Conservation (phyloP, 164 flowering plant species). For the Vitis cinerea region DNA sequence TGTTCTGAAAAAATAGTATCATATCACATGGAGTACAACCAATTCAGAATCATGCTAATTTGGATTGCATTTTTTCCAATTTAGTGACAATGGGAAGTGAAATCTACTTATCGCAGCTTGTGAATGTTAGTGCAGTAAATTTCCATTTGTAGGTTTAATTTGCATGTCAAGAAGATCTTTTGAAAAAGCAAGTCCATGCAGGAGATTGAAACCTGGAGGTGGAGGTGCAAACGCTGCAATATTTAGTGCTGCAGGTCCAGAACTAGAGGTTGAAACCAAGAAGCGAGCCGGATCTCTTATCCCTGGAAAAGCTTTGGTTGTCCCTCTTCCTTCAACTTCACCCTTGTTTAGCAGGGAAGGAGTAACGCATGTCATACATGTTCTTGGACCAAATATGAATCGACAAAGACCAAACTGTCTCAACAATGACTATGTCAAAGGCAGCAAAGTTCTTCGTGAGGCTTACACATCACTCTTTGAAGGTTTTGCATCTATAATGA, state of each 20-base stretch:
- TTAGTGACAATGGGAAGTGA: too few relatives aligned
- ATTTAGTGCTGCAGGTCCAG: conserved; percentile 80
- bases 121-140: too few relatives aligned
- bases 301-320: conserved; percentile 73
- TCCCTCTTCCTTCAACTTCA: conserved; percentile 78
- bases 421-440: conserved; percentile 64
- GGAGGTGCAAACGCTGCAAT: conserved; percentile 98
- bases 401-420: conserved; percentile 83
- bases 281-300: conserved; percentile 58
- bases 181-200: conserved; percentile 29
- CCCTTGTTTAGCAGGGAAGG: conserved; percentile 73
- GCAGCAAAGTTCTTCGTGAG: conserved; percentile 66
- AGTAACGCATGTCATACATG: conserved; percentile 94
- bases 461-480: conserved; percentile 88
- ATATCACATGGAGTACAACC: too few relatives aligned
- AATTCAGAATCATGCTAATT: too few relatives aligned
- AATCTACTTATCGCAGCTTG: too few relatives aligned
- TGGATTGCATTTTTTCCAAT: too few relatives aligned
- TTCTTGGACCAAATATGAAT: conserved; percentile 98
- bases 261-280: conserved; percentile 73
- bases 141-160: too few relatives aligned
- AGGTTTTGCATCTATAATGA: conserved; percentile 54
- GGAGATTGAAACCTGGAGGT: conserved; percentile 94
- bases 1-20: too few relatives aligned
- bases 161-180: not conserved